Evolutionary conservation across 179 eudicot genomes (phyloP).

Genomic region (Gypsophila paniculata): DNA sequence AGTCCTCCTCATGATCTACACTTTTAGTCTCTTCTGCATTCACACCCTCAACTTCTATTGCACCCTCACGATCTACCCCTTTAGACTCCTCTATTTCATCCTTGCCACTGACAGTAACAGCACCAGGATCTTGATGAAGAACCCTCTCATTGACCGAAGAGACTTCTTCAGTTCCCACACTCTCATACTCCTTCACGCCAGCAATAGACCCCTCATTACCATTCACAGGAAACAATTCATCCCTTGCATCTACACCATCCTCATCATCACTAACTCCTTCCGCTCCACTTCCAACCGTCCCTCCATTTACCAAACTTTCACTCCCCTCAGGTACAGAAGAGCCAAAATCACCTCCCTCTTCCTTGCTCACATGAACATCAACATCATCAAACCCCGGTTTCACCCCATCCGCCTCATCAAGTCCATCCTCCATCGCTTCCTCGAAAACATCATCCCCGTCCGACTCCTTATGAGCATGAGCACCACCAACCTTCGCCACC

Average conservation of each 20-base stretch:
- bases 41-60: slow-evolving; percentile 24
- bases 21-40: slow-evolving; percentile 27
- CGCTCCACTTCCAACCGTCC: neutral
- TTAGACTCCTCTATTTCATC: slow-evolving; percentile 9
- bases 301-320: slow-evolving; percentile 21
- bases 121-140: slow-evolving; percentile 12
- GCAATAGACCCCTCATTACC: slow-evolving; percentile 20
- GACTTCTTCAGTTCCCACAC: slow-evolving; percentile 12
- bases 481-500: slow-evolving; percentile 16
- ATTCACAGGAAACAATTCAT: slow-evolving; percentile 18
- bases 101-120: neutral
- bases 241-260: slow-evolving; percentile 13
- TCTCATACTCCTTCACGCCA: slow-evolving; percentile 3
- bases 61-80: neutral
- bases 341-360: slow-evolving; percentile 16
- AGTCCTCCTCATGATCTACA: slow-evolving; percentile 22
- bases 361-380: slow-evolving; percentile 13
- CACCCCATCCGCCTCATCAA: slow-evolving; percentile 21
- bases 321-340: slow-evolving; percentile 26
- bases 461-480: slow-evolving; percentile 36
- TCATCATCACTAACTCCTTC: slow-evolving; percentile 13
- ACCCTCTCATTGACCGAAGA: slow-evolving; percentile 24
- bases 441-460: slow-evolving; percentile 55
- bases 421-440: slow-evolving; percentile 45
- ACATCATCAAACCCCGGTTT: slow-evolving; percentile 23